Conservation (phyloP, 2,329 filamentous ascomycete genomes). For the Ceratocystis variospora region DNA sequence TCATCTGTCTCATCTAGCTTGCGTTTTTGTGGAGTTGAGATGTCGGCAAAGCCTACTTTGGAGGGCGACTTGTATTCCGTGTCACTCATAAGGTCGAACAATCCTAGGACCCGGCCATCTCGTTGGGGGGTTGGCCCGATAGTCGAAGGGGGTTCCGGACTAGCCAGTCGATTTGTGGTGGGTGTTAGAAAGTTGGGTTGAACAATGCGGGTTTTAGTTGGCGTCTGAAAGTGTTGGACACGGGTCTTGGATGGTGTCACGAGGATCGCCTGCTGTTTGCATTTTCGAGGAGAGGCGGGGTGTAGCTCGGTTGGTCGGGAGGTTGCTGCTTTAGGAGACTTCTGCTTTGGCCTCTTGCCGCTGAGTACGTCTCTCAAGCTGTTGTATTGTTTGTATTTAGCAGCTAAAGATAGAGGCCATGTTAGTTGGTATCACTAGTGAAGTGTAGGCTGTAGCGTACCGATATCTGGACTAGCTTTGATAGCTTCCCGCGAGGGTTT, state of each 20-base stretch:
- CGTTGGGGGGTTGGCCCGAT: conserved; percentile 70
- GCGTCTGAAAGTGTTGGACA: conserved; percentile 22
- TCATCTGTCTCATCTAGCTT: conserved; percentile 20
- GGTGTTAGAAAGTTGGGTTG: conserved; percentile 37
- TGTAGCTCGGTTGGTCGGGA: conserved; percentile 24
- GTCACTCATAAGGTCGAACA: conserved; percentile 57
- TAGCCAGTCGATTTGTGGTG: conserved; percentile 38
- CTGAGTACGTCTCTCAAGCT: conserved; percentile 46
- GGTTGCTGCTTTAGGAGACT: conserved; percentile 24
- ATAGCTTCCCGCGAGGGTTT: conserved; percentile 65
- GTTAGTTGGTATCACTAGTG: neutral
- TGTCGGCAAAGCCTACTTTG: conserved; percentile 8
- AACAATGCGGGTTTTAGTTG: conserved; percentile 27
- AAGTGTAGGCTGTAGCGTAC: conserved; percentile 32
- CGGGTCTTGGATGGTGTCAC: conserved; percentile 35
- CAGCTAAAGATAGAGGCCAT: conserved; percentile 28
- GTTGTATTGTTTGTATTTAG: conserved; percentile 68
- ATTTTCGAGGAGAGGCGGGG: conserved; percentile 38
- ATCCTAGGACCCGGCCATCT: conserved; percentile 60
- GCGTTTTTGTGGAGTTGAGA: conserved; percentile 36
- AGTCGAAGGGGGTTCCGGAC: conserved; percentile 42
- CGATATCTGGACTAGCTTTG: conserved; percentile 56
- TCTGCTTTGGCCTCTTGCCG: conserved; percentile 35
- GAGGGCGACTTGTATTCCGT: conserved; percentile 29
- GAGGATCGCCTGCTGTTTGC: conserved; percentile 21